Conservation (phyloP, 257 asterid genomes). For the Jaltomata sinuosa region DNA sequence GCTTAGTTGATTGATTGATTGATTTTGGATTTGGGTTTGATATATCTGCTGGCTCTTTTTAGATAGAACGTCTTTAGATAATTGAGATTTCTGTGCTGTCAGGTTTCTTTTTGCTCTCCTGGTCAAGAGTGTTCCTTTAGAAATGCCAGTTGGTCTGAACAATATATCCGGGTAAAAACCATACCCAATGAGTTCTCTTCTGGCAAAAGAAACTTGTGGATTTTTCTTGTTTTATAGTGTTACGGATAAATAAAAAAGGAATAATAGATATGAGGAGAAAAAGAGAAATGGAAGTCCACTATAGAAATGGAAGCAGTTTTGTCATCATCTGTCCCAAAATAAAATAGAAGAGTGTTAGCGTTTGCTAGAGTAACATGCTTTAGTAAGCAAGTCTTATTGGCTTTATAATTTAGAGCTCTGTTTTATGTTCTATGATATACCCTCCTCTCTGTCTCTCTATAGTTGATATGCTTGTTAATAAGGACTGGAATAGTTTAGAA, state of each 20-base stretch:
- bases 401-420: not conserved
- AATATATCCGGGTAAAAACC: not conserved
- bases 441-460: not conserved
- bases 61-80: not conserved
- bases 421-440: not conserved
- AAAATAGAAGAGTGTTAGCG: not conserved
- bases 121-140: not conserved
- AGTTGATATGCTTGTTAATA: not conserved
- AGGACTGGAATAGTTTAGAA: not conserved
- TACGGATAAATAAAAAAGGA: not conserved
- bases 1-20: not conserved
- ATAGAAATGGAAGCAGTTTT: not conserved
- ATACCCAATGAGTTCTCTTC: not conserved
- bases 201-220: not conserved
- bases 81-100: not conserved
- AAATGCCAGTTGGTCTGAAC: not conserved
- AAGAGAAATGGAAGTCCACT: not conserved
- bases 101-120: not conserved
- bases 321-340: not conserved
- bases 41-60: not conserved
- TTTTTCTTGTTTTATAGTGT: not conserved
- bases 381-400: not conserved
- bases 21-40: not conserved
- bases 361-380: not conserved
- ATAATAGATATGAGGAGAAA: not conserved